Evolutionary conservation across 164 flowering plant genomes (phyloP).

Genomic region (Nymphaea colorata): DNA sequence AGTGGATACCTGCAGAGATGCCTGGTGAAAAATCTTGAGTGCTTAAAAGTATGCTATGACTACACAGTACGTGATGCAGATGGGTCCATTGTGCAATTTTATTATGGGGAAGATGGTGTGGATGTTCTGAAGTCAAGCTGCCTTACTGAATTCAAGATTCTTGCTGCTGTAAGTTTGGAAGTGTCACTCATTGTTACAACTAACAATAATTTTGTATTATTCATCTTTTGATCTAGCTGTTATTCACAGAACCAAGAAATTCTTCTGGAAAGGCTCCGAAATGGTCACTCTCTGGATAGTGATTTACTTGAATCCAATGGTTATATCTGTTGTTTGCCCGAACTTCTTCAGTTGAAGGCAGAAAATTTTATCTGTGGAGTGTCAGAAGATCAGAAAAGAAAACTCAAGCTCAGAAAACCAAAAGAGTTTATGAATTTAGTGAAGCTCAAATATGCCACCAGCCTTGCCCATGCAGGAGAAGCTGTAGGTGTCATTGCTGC

Average conservation of each 20-base stretch:
- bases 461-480: conserved; percentile 95
- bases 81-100: conserved; percentile 83
- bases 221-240: background rate
- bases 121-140: conserved; percentile 77
- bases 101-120: conserved; percentile 95
- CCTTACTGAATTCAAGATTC: conserved; percentile 46
- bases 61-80: conserved; percentile 93
- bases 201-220: background rate
- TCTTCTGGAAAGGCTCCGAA: conserved; percentile 23
- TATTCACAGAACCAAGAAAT: conserved; percentile 49
- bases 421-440: conserved; percentile 43
- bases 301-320: conserved; percentile 16
- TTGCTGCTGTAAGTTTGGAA: conserved; percentile 36
- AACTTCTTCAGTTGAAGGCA: conserved; percentile 29
- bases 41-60: conserved; percentile 77
- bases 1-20: conserved; percentile 99
- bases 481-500: conserved; percentile 97
- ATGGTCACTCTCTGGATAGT: conserved; percentile 14
- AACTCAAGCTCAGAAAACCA: conserved; percentile 10
- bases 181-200: background rate
- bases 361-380: conserved; percentile 18
- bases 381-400: conserved; percentile 8
- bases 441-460: conserved; percentile 52
- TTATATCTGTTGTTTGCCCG: conserved; percentile 47
- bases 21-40: conserved; percentile 77